Evolutionary conservation across 371 early-diverging fungal species (phyloP).

Genomic region (Dinochytrium kinnereticum): DNA sequence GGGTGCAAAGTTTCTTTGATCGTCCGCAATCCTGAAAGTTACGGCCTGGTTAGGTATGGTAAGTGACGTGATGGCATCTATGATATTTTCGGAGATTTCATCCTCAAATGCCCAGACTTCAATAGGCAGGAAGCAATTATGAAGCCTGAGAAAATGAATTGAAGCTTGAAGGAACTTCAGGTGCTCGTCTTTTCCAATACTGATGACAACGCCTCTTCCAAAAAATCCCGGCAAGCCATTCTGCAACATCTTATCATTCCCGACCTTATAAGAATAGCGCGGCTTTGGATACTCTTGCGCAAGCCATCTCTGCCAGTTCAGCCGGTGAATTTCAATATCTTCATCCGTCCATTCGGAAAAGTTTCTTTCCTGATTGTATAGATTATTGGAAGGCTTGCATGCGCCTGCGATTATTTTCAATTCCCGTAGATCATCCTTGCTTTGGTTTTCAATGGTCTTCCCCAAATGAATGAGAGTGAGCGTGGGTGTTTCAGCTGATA

Average conservation of each 20-base stretch:
- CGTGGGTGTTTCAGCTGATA: too few species aligned
- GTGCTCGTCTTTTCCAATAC: background rate
- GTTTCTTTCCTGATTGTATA: background rate
- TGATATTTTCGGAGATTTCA: background rate
- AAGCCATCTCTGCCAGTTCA: background rate
- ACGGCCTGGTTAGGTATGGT: background rate
- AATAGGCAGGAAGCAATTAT: background rate
- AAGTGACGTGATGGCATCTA: background rate
- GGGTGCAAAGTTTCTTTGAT: background rate
- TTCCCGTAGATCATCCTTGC: too few species aligned
- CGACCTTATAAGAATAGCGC: background rate
- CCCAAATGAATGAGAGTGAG: too few species aligned
- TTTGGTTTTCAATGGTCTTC: too few species aligned
- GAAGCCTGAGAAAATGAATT: background rate
- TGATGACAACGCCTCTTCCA: slow-evolving; percentile 2
- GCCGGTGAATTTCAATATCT: background rate
- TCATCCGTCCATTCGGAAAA: background rate
- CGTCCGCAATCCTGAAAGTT: background rate
- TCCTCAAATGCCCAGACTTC: slow-evolving; percentile 1
- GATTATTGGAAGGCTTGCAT: background rate
- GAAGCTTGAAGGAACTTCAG: background rate
- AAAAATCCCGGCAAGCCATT: background rate
- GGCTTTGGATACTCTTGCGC: background rate
- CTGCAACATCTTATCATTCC: background rate
- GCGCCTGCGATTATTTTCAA: too few species aligned